These are phyloP conservation scores for Auricularia sp. DNA, from an alignment of 768 basidiomycete genomes.

Conservation along the genomic window DNA sequence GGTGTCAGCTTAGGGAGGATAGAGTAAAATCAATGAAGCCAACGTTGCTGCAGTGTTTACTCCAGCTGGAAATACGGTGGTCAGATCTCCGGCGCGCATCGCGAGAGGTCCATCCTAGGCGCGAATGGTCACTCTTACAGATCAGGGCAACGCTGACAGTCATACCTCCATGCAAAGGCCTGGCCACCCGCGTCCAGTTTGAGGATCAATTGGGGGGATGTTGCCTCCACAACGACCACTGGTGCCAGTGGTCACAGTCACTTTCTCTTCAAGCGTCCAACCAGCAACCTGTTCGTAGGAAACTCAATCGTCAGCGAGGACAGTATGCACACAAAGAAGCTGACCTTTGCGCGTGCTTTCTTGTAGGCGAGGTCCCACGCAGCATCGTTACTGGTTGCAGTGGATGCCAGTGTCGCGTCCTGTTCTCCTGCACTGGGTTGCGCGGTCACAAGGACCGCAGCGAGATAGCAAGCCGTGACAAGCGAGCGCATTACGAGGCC, in stretches of 20 bases:
- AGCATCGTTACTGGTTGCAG: constrained; percentile 8
- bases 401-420: no score
- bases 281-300: constrained; percentile 27
- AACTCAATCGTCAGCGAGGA: neutral
- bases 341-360: constrained; percentile 46
- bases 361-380: constrained; percentile 51
- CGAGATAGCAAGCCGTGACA: no score
- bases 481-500: no score
- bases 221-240: constrained; percentile 62
- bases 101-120: constrained; percentile 62
- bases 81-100: constrained; percentile 61
- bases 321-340: constrained; percentile 10
- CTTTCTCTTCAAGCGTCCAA: constrained; percentile 55
- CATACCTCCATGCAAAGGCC: constrained; percentile 14
- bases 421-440: no score
- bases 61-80: constrained; percentile 72
- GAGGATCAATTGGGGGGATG: constrained; percentile 20
- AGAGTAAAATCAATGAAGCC: neutral
- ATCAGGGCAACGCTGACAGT: no score
- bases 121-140: neutral
- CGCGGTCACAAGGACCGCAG: no score
- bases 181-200: neutral
- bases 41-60: constrained; percentile 71
- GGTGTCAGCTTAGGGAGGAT: neutral
- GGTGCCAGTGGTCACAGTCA: constrained; percentile 49